phyloP scores from a whole-genome alignment of 2,329 filamentous ascomycete species.

The Cordyceps fumosorosea region DNA sequence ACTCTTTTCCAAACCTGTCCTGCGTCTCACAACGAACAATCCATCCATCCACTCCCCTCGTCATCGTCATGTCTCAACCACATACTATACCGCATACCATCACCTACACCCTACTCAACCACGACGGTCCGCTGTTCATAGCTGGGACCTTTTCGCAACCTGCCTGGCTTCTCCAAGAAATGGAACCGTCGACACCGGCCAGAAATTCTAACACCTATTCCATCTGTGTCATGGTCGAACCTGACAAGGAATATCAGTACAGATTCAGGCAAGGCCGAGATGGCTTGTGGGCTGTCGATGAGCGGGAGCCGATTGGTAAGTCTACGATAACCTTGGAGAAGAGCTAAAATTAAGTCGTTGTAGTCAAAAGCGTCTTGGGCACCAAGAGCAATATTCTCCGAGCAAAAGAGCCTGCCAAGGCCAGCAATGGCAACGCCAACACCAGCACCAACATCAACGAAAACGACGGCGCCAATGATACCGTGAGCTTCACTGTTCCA shows the following conservation, averaged over 20 bases:
- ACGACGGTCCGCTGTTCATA: conserved; percentile 60
- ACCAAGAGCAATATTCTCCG: conserved; percentile 5
- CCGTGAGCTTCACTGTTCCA: conserved; percentile 20
- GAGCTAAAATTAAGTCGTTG: neutral
- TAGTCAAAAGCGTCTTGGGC: conserved; percentile 8
- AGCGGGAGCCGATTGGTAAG: conserved; percentile 53
- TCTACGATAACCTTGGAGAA: neutral
- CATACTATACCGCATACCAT: neutral
- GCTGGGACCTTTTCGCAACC: conserved; percentile 63
- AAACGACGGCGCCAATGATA: conserved; percentile 16
- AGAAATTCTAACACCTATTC: conserved; percentile 51
- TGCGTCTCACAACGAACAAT: neutral
- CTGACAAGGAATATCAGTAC: conserved; percentile 61
- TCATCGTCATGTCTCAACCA: conserved; percentile 1
- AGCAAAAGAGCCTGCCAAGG: conserved; percentile 7
- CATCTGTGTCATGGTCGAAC: conserved; percentile 47
- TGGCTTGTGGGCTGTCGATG: conserved; percentile 66
- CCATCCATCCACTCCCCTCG: neutral
- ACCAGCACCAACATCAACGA: no score
- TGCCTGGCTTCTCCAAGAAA: conserved; percentile 61
- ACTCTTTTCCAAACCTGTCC: neutral
- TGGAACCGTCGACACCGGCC: conserved; percentile 44
- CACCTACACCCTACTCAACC: conserved; percentile 23
- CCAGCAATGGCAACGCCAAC: conserved; percentile 10
- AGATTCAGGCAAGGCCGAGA: conserved; percentile 63